Base-by-base conservation (phyloP, 179 eudicot genomes). In the Drosera spatulata region DNA sequence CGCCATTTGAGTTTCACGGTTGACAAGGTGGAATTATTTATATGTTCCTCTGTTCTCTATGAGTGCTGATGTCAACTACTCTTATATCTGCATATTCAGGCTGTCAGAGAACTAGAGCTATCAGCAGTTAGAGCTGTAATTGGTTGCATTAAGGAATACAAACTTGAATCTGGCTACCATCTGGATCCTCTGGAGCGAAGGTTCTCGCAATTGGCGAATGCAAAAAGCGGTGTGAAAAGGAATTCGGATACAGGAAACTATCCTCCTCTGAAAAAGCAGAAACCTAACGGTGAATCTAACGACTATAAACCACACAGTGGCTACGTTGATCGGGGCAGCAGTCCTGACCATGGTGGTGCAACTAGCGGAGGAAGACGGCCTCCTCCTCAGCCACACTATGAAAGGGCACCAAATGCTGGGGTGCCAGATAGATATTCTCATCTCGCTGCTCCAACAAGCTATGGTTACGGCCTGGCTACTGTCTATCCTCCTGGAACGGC, bases 81-180 rank as follows among this genome's bases (percentile, higher is more conserved):
- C 33, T 22, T 22, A 22, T 22, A 22, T 22, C 33, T 22, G 33
- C 33, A 22, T 22, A 22, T 22, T 22, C 33, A 22, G 33, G 77
- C 65, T 59, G 75, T 45, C 47, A 82, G 76, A 69, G 75, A 79
- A 51, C 79, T 73, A 48, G 91, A 82, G 73, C 84, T 78, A 47
- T 77, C 73, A 46, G 88, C 88, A 5, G 41, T 85, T 39, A 82
- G 50, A 60, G 73, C 61, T 15, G 80, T 85, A 43, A 76, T 85
- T 6, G 59, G 50, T 10, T 83, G 88, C 49, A 79, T 85, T 40
- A 69, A 68, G 54, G 67, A 73, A 14, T 83, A 82, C 71, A 74
- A 72, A 37, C 91, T 85, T 3, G 78, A 82, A 74, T 63, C 62
- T 6, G 68, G 58, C n/a, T 85, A 82, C 63, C 85, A 88, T 14